Conservation (phyloP, 768 basidiomycete species). For the Termitomyces bulborhizus region DNA sequence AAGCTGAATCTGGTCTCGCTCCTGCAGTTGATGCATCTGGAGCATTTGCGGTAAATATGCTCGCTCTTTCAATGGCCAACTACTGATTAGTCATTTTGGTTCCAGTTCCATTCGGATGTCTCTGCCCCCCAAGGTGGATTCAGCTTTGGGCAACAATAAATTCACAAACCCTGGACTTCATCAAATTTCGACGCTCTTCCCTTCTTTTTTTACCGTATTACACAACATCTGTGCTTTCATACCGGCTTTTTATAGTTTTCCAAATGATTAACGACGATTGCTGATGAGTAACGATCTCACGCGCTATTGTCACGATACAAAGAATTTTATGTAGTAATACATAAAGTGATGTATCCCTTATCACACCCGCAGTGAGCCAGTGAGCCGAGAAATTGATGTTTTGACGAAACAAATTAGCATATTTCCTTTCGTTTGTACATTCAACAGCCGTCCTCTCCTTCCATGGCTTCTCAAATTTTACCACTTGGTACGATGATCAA, state of each 20-base stretch:
- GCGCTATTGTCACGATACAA: conserved; percentile 2
- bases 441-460: neutral
- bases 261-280: neutral
- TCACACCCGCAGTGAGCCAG: neutral
- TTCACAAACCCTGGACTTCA: neutral
- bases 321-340: neutral
- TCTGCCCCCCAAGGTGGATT: conserved; percentile 93
- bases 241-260: conserved; percentile 11
- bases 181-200: neutral
- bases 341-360: neutral
- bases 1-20: conserved; percentile 80
- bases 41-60: conserved; percentile 60
- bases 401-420: neutral
- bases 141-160: conserved; percentile 74
- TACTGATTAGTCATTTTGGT: conserved; percentile 5
- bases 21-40: conserved; percentile 70
- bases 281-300: conserved; percentile 1
- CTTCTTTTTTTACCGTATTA: neutral
- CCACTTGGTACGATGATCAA: conserved; percentile 60
- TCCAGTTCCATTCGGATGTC: conserved; percentile 79
- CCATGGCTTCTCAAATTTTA: conserved; percentile 90
- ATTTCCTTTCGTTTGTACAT: neutral
- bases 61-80: conserved; percentile 6
- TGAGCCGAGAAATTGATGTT: neutral
- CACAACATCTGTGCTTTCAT: neutral